phyloP scores from a whole-genome alignment of 192 early-diverging fungal genomes.

The Rhizoclosmatium sp. region DNA sequence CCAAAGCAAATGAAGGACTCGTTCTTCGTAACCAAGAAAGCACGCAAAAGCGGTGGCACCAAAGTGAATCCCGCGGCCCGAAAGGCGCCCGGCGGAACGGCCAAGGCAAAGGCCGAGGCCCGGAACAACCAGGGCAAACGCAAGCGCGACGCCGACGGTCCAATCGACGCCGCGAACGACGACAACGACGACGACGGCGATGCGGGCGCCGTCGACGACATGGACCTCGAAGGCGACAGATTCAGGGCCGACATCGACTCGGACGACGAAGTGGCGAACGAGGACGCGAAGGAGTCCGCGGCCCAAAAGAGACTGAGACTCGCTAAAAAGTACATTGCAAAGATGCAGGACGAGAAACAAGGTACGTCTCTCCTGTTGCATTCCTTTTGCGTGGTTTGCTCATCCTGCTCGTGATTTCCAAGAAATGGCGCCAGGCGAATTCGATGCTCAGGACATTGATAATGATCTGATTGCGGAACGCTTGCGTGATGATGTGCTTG shows the following conservation, averaged over 20 bases:
- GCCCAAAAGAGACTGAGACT: constrained; percentile 92
- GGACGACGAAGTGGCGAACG: constrained; percentile 44
- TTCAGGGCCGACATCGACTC: background rate
- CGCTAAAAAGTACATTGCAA: constrained; percentile 90
- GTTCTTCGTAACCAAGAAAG: constrained; percentile 21
- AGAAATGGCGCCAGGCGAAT: constrained; percentile 60
- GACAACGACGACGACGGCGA: constrained; percentile 16
- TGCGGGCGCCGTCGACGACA: constrained; percentile 35
- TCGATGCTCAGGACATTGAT: constrained; percentile 93
- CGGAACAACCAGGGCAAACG: constrained; percentile 8
- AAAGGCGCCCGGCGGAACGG: background rate
- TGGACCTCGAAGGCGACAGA: constrained; percentile 26
- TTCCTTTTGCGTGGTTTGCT: constrained; percentile 3
- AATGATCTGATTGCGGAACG: constrained; percentile 90
- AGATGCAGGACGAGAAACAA: constrained; percentile 71
- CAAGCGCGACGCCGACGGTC: constrained; percentile 1
- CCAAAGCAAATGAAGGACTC: constrained; percentile 32
- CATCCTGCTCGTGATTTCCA: background rate
- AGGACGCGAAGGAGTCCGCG: constrained; percentile 85
- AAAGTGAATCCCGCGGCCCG: constrained; percentile 4
- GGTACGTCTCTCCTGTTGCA: constrained; percentile 31
- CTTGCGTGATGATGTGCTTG: constrained; percentile 79
- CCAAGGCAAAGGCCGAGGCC: background rate
- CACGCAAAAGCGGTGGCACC: background rate
- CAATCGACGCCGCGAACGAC: background rate